Percentiles rank a stretch among this genome's conserved stretches.
Evolutionary conservation across 179 eudicot genomes (phyloP).

Genomic region (Sideroxylon spinosum): DNA sequence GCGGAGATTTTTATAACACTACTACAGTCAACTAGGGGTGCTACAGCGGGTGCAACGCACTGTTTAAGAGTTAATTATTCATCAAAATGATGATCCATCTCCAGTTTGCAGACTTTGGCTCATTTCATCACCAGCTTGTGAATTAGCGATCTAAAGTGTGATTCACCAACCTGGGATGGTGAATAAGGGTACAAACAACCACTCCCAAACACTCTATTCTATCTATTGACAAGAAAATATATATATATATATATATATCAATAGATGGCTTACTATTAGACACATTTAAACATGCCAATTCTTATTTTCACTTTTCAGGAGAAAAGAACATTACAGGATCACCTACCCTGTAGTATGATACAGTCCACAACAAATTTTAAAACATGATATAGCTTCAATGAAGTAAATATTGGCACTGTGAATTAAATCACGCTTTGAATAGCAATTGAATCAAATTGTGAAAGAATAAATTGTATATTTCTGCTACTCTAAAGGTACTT

Average conservation of each 20-base stretch:
- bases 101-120: too few relatives aligned
- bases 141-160: too few relatives aligned
- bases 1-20: too few relatives aligned
- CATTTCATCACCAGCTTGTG: too few relatives aligned
- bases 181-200: background rate
- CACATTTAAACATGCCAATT: background rate
- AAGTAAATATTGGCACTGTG: background rate
- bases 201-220: too few relatives aligned
- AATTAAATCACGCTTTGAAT: background rate
- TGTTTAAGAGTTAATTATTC: too few relatives aligned
- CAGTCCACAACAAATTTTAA: background rate
- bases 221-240: background rate
- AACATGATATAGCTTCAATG: background rate
- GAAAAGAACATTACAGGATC: background rate
- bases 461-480: constrained; percentile 1
- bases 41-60: too few relatives aligned
- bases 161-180: too few relatives aligned
- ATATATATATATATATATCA: background rate
- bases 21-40: too few relatives aligned
- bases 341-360: background rate
- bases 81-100: too few relatives aligned
- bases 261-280: background rate
- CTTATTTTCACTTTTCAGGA: background rate
- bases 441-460: constrained; percentile 2
- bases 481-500: constrained; percentile 29